These are phyloP conservation scores for Fusarium sterilihyphosum DNA, from an alignment of 2,329 filamentous ascomycete genomes.

Conservation along the genomic window DNA sequence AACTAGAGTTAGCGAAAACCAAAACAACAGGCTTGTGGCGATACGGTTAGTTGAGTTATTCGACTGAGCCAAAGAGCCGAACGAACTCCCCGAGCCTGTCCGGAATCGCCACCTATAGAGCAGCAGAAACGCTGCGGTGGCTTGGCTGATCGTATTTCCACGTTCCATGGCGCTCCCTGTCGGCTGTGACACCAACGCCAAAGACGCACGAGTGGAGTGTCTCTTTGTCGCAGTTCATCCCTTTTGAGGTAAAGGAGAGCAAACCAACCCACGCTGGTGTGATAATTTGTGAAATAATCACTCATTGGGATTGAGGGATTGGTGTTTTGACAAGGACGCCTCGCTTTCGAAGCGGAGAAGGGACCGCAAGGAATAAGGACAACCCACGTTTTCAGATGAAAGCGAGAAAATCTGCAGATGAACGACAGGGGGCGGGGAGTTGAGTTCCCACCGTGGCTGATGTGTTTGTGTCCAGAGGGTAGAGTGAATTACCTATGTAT, in stretches of 20 bases:
- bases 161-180: constrained; percentile 18
- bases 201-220: constrained; percentile 16
- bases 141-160: constrained; percentile 5
- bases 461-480: background rate
- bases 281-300: constrained; percentile 19
- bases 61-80: background rate
- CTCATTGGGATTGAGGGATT: constrained; percentile 18
- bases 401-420: constrained; percentile 16
- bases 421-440: constrained; percentile 37
- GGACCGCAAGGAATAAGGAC: constrained; percentile 19
- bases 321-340: background rate
- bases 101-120: constrained; percentile 10
- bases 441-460: constrained; percentile 4
- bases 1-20: constrained; percentile 6
- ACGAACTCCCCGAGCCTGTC: constrained; percentile 34
- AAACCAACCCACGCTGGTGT: constrained; percentile 7
- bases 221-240: constrained; percentile 7
- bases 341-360: constrained; percentile 13
- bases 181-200: constrained; percentile 2
- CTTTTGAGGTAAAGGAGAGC: constrained; percentile 11
- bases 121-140: background rate
- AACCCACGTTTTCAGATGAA: constrained; percentile 22
- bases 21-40: constrained; percentile 1
- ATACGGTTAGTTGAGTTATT: constrained; percentile 23
- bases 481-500: background rate